Evolutionary conservation across 176 grass and related monocot species (phyloP).

Genomic region (Dendrocalamus sinicus): DNA sequence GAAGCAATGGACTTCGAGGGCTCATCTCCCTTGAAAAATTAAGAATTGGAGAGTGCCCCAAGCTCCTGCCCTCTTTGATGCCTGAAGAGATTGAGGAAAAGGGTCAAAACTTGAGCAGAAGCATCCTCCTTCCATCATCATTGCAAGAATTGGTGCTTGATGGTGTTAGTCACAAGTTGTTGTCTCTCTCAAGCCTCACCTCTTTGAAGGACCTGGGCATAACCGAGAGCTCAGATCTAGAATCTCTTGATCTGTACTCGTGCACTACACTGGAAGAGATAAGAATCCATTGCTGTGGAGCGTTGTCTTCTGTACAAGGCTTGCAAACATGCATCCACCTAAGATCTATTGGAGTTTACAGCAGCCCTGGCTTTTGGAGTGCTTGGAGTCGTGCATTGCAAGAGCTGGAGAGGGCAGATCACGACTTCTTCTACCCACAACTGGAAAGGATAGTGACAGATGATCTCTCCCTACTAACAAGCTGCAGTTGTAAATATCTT

Average conservation of each 20-base stretch:
- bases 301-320: conserved; percentile 20
- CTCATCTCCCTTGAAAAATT: conserved; percentile 37
- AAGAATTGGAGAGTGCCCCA: conserved; percentile 27
- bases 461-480: conserved; percentile 14
- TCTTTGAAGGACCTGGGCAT: conserved; percentile 27
- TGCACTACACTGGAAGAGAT: conserved; percentile 36
- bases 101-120: not conserved
- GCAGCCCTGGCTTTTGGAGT: conserved; percentile 20
- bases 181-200: conserved; percentile 23
- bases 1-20: conserved; percentile 16
- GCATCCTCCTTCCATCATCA: conserved; percentile 28
- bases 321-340: conserved; percentile 27
- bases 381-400: conserved; percentile 14
- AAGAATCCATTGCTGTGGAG: conserved; percentile 2
- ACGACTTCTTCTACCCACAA: not conserved
- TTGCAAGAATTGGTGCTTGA: conserved; percentile 20
- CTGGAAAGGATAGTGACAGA: conserved; percentile 32
- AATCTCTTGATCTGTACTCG: conserved; percentile 7
- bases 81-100: conserved; percentile 10
- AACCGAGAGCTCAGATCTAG: conserved; percentile 29
- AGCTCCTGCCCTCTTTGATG: conserved; percentile 30
- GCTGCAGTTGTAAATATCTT: conserved; percentile 13
- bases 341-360: not conserved
- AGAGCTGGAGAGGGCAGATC: not conserved
- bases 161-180: not conserved